Conservation (phyloP, 208 protist species). For the Crithidia acanthocephali region DNA sequence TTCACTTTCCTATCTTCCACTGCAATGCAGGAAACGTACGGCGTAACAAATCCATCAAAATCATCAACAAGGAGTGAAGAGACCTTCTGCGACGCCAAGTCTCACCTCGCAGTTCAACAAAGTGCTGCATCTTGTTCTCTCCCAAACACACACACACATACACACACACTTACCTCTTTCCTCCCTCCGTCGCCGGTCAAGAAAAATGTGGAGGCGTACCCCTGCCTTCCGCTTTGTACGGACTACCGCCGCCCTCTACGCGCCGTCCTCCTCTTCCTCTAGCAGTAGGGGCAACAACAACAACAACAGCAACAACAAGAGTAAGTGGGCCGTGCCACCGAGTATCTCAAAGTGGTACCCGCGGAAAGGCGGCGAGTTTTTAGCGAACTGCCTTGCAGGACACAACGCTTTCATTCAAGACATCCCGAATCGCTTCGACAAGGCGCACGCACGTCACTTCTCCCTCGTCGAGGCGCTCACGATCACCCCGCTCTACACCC, state of each 20-base stretch:
- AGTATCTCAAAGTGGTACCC: constrained; percentile 60
- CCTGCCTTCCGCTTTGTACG: constrained; percentile 1
- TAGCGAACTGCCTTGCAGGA: constrained; percentile 71
- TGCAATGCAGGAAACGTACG: too few species aligned
- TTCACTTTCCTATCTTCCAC: too few species aligned
- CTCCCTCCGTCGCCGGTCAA: too few species aligned
- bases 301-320: constrained; percentile 9
- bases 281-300: not conserved
- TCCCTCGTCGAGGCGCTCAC: constrained; percentile 69
- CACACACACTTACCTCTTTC: too few species aligned
- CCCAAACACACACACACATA: too few species aligned
- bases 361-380: constrained; percentile 58
- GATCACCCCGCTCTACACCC: constrained; percentile 69
- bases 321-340: constrained; percentile 30
- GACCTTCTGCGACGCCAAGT: too few species aligned
- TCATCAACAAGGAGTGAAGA: too few species aligned
- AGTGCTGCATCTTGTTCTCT: too few species aligned
- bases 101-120: too few species aligned
- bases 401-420: constrained; percentile 84
- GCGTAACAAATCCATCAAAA: too few species aligned
- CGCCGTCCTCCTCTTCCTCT: constrained; percentile 10
- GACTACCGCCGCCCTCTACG: constrained; percentile 10
- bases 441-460: constrained; percentile 74
- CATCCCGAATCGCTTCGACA: constrained; percentile 72
- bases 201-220: constrained; percentile 12